A percentile compares a stretch with the other conserved stretches of the same genome.
Conservation (phyloP, 2,329 filamentous ascomycete species). For the Alternaria consortialis region DNA sequence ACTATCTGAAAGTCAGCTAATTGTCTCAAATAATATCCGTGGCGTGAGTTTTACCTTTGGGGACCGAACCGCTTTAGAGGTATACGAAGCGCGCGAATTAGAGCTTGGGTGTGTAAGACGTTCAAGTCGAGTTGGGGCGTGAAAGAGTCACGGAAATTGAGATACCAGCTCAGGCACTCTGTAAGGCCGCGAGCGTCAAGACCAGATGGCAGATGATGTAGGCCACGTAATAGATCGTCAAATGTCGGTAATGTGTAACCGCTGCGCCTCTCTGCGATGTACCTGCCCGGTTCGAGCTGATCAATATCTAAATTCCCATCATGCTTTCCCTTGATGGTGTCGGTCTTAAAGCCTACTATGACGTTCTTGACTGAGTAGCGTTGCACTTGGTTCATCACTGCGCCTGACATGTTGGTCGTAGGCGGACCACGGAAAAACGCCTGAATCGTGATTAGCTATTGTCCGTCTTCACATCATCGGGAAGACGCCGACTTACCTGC, state of each 20-base stretch:
- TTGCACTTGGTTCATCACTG: conserved; percentile 24
- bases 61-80: conserved; percentile 25
- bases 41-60: conserved; percentile 7
- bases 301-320: conserved; percentile 24
- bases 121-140: conserved; percentile 35
- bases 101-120: conserved; percentile 36
- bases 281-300: conserved; percentile 13
- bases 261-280: conserved; percentile 10
- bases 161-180: conserved; percentile 34
- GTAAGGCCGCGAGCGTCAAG: conserved; percentile 33
- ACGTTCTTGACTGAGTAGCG: conserved; percentile 20
- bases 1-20: neutral
- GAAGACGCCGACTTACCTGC: conserved; percentile 15
- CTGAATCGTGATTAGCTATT: conserved; percentile 4
- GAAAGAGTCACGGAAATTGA: conserved; percentile 23
- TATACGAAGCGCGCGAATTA: conserved; percentile 28
- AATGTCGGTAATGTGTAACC: conserved; percentile 29
- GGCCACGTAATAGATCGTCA: conserved; percentile 29
- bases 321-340: conserved; percentile 19
- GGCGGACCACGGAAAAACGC: conserved; percentile 30
- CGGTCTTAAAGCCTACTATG: conserved; percentile 23
- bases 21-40: too few relatives aligned
- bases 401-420: conserved; percentile 4
- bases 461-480: neutral
- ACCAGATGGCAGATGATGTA: conserved; percentile 29